phyloP scores from a whole-genome alignment of 1,284 basidiomycete genomes.

The Ustilago crameri region DNA sequence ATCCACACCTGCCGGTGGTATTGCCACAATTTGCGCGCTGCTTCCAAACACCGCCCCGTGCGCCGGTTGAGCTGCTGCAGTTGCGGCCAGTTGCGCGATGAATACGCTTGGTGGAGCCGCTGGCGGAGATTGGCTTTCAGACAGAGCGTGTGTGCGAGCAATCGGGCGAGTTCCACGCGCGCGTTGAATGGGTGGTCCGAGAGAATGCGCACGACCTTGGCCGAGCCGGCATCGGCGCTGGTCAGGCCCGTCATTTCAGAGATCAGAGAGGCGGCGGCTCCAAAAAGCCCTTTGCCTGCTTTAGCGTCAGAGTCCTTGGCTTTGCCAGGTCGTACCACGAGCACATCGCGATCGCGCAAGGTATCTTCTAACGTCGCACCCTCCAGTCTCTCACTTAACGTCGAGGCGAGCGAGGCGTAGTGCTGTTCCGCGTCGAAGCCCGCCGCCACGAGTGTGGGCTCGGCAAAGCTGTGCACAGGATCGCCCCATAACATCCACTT shows the following conservation, averaged over 20 bases:
- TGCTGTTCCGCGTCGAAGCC: constrained; percentile 54
- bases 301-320: neutral
- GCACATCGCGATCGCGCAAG: constrained; percentile 4
- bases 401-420: constrained; percentile 24
- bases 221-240: neutral
- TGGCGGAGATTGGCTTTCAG: constrained; percentile 52
- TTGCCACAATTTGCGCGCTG: constrained; percentile 58
- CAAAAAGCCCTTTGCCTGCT: constrained; percentile 10
- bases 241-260: constrained; percentile 4
- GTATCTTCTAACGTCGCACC: constrained; percentile 26
- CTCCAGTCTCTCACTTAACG: constrained; percentile 25
- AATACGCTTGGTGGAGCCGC: constrained; percentile 52
- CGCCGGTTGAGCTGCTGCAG: constrained; percentile 33
- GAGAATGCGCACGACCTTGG: constrained; percentile 27
- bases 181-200: constrained; percentile 57
- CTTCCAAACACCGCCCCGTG: constrained; percentile 24
- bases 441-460: constrained; percentile 42
- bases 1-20: constrained; percentile 67
- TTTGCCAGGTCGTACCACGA: constrained; percentile 8
- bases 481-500: constrained; percentile 69
- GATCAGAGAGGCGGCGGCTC: constrained; percentile 14
- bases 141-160: constrained; percentile 45
- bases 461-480: constrained; percentile 51
- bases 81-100: constrained; percentile 42
- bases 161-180: constrained; percentile 42